Evolutionary conservation across 192 early-diverging fungal species (phyloP), one percentile per base, ranked within the genome.

Genomic region (Coemansia sp.): DNA sequence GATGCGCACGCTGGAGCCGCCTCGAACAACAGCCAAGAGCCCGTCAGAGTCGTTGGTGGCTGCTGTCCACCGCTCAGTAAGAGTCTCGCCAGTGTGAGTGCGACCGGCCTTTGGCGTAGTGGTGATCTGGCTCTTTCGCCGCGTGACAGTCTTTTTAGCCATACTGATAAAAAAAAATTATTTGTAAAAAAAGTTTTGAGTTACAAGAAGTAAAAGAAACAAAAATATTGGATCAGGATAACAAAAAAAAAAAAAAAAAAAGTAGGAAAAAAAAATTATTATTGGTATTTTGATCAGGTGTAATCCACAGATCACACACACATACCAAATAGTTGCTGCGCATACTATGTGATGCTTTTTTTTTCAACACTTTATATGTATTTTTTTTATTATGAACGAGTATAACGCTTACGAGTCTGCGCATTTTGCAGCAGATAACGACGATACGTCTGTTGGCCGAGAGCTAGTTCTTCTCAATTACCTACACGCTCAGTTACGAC

Each of bases 1-100:
- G 4, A 83, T 67, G 42, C 81, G 81, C 56, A 83, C 76, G 51
- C 74, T 45, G 41, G 74, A 59, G 19, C 72, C 70, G 48, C 61
- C 63, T 41, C 76, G 75, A 19, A 83, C 81, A 7, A 83, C 59
- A 34, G 81, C 81, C 34, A 83, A 48, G 45, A 58, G 72, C 59
- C 61, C 65, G 50, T 56, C 67, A 36, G 55, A 65, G 59, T 38
- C 45, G 53, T 71, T 72, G 27, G 78, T 75, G 0, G 76, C 81
- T 13, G 68, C 65, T 17, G 58, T 83, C 76, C 76, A 78, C 62
- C 68, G 40, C 32, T 61, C 71, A 0, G 4, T 42, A 5, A 38
- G 51, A 17, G 19, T 27, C 5, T 12, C n/a, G 2, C 13, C 39
- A 11, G 40, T 65, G 32, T 55, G 36, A n/a, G 74, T 72, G 40